Conservation (phyloP, 1,284 basidiomycete genomes). For the Papiliotrema flavescens region DNA sequence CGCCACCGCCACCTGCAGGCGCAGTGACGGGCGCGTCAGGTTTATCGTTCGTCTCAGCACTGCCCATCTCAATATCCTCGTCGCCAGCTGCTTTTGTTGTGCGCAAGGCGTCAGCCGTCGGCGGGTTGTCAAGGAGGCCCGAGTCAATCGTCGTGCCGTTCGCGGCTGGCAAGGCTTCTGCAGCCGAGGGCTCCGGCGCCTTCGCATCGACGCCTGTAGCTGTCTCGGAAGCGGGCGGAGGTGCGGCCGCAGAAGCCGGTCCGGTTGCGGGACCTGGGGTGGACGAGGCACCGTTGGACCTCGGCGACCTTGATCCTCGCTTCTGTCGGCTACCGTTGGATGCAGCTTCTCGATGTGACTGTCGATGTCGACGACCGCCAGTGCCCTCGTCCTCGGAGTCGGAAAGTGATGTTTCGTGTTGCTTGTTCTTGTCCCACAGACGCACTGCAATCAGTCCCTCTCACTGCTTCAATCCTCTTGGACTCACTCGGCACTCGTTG, state of each 20-base stretch:
- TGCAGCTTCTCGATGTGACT: conserved; percentile 33
- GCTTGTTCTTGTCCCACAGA: conserved; percentile 44
- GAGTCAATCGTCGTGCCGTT: neutral
- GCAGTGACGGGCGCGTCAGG: neutral
- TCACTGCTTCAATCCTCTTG: neutral
- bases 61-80: neutral
- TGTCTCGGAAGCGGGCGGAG: neutral
- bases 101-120: neutral
- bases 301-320: conserved; percentile 6
- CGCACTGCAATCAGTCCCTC: conserved; percentile 21
- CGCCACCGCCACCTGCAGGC: neutral
- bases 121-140: neutral
- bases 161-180: neutral
- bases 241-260: neutral
- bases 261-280: neutral
- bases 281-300: neutral
- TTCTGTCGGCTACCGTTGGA: conserved; percentile 8
- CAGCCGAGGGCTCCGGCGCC: neutral
- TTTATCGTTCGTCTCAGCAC: neutral
- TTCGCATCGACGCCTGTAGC: neutral
- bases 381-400: conserved; percentile 56
- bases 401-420: conserved; percentile 45
- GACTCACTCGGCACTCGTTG: conserved; percentile 62
- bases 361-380: conserved; percentile 44
- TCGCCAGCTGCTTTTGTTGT: neutral